These are phyloP conservation scores for Musa balbisiana DNA, from an alignment of 202 grass and related monocot species.

Conservation along the genomic window DNA sequence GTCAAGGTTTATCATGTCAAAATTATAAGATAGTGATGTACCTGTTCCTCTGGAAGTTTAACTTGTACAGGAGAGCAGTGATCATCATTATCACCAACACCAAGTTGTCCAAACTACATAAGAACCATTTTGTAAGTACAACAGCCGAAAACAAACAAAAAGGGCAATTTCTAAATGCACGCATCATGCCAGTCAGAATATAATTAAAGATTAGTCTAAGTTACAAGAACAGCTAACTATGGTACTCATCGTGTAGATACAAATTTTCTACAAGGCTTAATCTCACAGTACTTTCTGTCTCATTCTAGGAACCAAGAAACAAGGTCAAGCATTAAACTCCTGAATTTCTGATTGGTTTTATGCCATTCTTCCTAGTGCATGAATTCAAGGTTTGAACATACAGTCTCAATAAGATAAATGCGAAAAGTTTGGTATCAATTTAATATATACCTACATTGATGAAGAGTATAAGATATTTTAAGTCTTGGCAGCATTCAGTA, in stretches of 20 bases:
- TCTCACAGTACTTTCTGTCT: neutral
- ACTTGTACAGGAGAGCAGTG: slow-evolving; percentile 73
- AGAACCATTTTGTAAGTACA: slow-evolving; percentile 1
- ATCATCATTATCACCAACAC: slow-evolving; percentile 65
- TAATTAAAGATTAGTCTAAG: neutral
- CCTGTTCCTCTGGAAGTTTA: slow-evolving; percentile 79
- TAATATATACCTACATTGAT: no score
- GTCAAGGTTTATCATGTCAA: neutral
- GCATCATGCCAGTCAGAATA: neutral
- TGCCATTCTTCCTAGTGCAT: neutral
- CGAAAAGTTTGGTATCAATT: no score
- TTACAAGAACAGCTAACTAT: neutral
- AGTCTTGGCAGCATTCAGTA: no score
- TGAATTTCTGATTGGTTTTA: neutral
- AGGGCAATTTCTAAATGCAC: neutral
- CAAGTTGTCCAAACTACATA: slow-evolving; percentile 92
- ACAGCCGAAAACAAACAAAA: neutral
- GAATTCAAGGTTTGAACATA: neutral
- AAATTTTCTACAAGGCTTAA: neutral
- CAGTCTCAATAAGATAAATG: no score
- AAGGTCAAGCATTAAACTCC: neutral
- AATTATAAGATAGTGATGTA: slow-evolving; percentile 12
- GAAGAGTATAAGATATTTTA: no score
- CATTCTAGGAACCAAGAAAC: neutral
- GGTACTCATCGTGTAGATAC: neutral